phyloP scores from a whole-genome alignment of 305 asterid genomes.

The Solanum aculeatissimum region DNA sequence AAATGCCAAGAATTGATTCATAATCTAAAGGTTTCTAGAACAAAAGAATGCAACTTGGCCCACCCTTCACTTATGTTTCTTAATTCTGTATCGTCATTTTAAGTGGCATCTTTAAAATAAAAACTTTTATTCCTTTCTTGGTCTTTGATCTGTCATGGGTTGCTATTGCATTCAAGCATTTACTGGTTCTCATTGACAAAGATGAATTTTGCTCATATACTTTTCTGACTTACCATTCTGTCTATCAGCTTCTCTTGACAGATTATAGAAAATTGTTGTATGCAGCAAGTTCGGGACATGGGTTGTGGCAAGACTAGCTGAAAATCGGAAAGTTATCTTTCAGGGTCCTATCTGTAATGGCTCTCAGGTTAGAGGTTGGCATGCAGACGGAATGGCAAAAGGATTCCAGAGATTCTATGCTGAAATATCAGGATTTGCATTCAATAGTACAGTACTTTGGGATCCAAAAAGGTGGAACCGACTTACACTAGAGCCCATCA shows the following conservation, averaged over 20 bases:
- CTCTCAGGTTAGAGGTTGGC: conserved; percentile 92
- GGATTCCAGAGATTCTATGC: conserved; percentile 34
- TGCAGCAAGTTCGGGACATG: conserved; percentile 70
- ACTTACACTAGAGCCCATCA: conserved; percentile 42
- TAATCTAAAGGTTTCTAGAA: not conserved
- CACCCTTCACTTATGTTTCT: not conserved
- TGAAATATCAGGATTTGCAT: conserved; percentile 62
- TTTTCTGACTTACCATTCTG: not conserved
- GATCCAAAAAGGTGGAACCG: conserved; percentile 66
- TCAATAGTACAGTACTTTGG: conserved; percentile 71
- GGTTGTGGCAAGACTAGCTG: conserved; percentile 44
- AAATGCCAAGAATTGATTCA: not conserved
- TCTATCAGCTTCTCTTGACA: not conserved
- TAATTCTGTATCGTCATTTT: not conserved
- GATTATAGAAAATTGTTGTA: conserved; percentile 1
- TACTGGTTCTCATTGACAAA: not conserved
- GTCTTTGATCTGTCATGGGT: not conserved
- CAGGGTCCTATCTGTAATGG: conserved; percentile 80
- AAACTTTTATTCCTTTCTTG: not conserved
- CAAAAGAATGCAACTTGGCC: not conserved
- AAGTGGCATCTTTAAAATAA: not conserved
- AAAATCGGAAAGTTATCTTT: conserved; percentile 15
- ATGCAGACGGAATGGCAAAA: conserved; percentile 15
- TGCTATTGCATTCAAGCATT: not conserved
- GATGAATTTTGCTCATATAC: not conserved